phyloP scores from a whole-genome alignment of 1,284 basidiomycete species.

The Tilletiaria anomala region DNA sequence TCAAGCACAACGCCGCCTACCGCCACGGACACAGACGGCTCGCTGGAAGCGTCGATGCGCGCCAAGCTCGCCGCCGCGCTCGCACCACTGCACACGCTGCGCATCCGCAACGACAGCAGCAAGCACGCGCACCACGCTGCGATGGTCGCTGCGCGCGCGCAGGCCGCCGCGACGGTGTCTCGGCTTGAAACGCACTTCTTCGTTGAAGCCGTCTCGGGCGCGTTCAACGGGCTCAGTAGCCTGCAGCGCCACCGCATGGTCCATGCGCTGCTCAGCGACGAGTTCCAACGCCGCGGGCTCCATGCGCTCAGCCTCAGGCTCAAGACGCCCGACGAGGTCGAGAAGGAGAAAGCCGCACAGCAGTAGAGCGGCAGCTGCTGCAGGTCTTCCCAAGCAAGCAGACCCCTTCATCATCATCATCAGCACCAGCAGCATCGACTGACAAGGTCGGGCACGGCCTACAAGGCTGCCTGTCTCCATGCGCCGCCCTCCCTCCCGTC shows the following conservation, averaged over 20 bases:
- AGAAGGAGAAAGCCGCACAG: constrained; percentile 1
- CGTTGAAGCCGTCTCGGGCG: constrained; percentile 30
- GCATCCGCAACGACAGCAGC: constrained; percentile 26
- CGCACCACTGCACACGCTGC: constrained; percentile 13
- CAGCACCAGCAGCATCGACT: too few species aligned
- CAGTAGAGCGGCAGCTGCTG: not conserved
- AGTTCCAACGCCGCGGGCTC: constrained; percentile 31
- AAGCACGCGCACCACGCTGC: constrained; percentile 38
- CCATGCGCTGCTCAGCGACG: constrained; percentile 20
- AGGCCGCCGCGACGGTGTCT: not conserved
- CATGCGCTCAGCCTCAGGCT: constrained; percentile 31
- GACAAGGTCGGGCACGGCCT: too few species aligned
- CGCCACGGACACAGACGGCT: too few species aligned
- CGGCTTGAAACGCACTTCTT: constrained; percentile 19
- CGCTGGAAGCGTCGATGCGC: constrained; percentile 15
- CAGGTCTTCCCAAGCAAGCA: not conserved
- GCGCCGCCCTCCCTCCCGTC: too few species aligned
- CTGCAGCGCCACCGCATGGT: constrained; percentile 16
- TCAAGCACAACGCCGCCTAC: too few species aligned
- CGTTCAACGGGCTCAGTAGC: constrained; percentile 19
- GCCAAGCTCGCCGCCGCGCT: constrained; percentile 16
- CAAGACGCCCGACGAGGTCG: constrained; percentile 30
- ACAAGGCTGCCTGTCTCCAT: too few species aligned
- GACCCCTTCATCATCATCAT: not conserved
- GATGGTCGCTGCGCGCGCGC: constrained; percentile 36